phyloP scores from a whole-genome alignment of 2,329 filamentous ascomycete species.

The Colletotrichum lini region DNA sequence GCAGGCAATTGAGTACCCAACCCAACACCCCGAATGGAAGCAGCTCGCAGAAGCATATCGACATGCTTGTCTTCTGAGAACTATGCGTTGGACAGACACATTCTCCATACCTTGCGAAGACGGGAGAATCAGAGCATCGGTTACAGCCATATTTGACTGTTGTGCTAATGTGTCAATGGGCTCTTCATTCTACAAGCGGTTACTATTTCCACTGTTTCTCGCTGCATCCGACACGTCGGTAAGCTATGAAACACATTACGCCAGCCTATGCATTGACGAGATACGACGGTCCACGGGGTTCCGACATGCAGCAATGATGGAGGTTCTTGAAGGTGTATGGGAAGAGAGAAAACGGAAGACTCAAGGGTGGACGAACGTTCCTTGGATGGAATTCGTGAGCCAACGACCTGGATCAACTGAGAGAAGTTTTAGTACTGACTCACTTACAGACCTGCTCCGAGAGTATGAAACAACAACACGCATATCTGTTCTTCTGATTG shows the following conservation, averaged over 20 bases:
- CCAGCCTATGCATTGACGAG: conserved; percentile 44
- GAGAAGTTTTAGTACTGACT: conserved; percentile 2
- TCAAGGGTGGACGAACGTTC: conserved; percentile 44
- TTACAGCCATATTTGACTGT: conserved; percentile 46
- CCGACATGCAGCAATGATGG: conserved; percentile 46
- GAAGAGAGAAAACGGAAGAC: conserved; percentile 43
- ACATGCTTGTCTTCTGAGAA: conserved; percentile 49
- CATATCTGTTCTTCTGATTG: conserved; percentile 39
- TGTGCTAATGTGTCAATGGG: conserved; percentile 45
- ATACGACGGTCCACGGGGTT: conserved; percentile 48
- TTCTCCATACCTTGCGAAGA: conserved; percentile 47
- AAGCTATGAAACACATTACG: conserved; percentile 47
- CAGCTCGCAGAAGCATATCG: conserved; percentile 49
- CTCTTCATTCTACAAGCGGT: conserved; percentile 47
- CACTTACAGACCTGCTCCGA: conserved; percentile 29
- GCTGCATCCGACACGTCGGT: conserved; percentile 47
- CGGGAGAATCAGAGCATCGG: conserved; percentile 41
- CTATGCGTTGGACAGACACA: conserved; percentile 47
- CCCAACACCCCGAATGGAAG: conserved; percentile 47
- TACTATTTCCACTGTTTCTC: conserved; percentile 49
- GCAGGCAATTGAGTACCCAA: conserved; percentile 47
- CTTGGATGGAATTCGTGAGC: conserved; percentile 51
- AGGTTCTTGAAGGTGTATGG: conserved; percentile 47
- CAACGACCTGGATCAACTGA: neutral
- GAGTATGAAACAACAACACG: conserved; percentile 34